These are phyloP conservation scores for Platanthera guangdongensis DNA, from an alignment of 106 monocot genomes.

Conservation along the genomic window DNA sequence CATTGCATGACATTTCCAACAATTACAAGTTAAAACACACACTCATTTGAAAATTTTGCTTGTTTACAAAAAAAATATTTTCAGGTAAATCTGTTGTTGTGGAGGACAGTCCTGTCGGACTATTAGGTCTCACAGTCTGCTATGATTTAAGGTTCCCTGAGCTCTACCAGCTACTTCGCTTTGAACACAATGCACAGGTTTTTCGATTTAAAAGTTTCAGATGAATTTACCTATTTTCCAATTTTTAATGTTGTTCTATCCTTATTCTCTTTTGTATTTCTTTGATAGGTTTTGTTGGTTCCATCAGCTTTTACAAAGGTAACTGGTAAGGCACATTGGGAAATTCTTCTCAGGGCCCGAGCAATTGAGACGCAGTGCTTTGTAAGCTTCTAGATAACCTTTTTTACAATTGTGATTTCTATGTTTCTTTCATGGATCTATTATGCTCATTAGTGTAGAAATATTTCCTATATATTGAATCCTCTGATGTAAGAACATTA, in stretches of 20 bases:
- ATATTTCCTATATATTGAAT: background rate
- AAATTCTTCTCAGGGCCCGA: slow-evolving; percentile 85
- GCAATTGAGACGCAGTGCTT: slow-evolving; percentile 97
- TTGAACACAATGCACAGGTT: slow-evolving; percentile 76
- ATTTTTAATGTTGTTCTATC: slow-evolving; percentile 1
- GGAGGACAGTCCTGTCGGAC: slow-evolving; percentile 74
- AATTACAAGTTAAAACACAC: background rate
- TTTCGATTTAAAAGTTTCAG: slow-evolving; percentile 1
- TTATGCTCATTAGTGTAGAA: no score
- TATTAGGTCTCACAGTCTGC: slow-evolving; percentile 79
- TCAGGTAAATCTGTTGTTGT: slow-evolving; percentile 51
- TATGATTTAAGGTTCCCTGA: slow-evolving; percentile 97
- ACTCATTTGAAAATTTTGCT: background rate
- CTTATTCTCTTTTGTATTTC: background rate
- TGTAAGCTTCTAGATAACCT: slow-evolving; percentile 24
- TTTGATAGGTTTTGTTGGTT: slow-evolving; percentile 70
- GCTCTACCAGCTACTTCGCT: slow-evolving; percentile 74
- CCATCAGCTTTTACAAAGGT: slow-evolving; percentile 89
- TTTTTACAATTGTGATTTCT: background rate
- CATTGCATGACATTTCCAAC: no score
- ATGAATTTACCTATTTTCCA: background rate
- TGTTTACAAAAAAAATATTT: background rate
- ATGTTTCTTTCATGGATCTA: slow-evolving; percentile 11
- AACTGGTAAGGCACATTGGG: slow-evolving; percentile 94
- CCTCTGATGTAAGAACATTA: background rate